A percentile compares a stretch with the other conserved stretches of the same genome.
These are phyloP conservation scores for Tolypocladium tundrense DNA, from an alignment of 2,329 filamentous ascomycete species.

Conservation along the genomic window DNA sequence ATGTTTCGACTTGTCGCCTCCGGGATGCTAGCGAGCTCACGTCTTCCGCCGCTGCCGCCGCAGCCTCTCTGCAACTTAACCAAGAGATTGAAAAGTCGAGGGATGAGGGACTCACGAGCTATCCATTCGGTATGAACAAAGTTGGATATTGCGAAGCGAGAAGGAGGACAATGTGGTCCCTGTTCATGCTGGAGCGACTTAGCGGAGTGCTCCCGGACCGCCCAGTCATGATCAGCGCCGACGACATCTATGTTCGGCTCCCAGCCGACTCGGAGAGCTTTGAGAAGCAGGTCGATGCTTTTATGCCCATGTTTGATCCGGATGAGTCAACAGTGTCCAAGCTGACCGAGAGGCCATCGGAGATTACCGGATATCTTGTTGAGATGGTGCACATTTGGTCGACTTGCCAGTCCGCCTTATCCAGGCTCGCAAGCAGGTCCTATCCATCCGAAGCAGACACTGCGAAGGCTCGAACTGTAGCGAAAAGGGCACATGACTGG, in stretches of 20 bases:
- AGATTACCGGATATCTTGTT: slow-evolving; percentile 50
- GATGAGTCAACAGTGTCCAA: slow-evolving; percentile 16
- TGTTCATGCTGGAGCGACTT: slow-evolving; percentile 59
- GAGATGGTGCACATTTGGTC: slow-evolving; percentile 56
- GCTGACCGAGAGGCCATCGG: slow-evolving; percentile 20
- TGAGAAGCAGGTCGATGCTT: slow-evolving; percentile 46
- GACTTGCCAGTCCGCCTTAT: slow-evolving; percentile 50
- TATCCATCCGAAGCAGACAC: slow-evolving; percentile 15
- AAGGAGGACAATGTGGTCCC: slow-evolving; percentile 62
- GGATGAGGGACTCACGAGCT: slow-evolving; percentile 26
- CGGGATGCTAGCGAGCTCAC: slow-evolving; percentile 54
- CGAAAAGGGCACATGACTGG: slow-evolving; percentile 48
- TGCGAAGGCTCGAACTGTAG: slow-evolving; percentile 32
- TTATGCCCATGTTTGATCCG: slow-evolving; percentile 51
- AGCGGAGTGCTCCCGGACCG: slow-evolving; percentile 47
- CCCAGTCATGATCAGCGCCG: slow-evolving; percentile 45
- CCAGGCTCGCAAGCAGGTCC: slow-evolving; percentile 24
- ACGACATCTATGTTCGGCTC: slow-evolving; percentile 57
- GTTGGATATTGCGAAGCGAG: slow-evolving; percentile 54
- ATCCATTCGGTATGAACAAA: slow-evolving; percentile 48
- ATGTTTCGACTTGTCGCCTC: slow-evolving; percentile 49
- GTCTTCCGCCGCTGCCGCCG: slow-evolving; percentile 49
- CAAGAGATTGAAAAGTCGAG: slow-evolving; percentile 43
- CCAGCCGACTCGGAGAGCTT: slow-evolving; percentile 52
- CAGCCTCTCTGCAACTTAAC: slow-evolving; percentile 52